A percentile compares a stretch with the other conserved stretches of the same genome.
Conservation (phyloP, 306 rosid genomes). For the Vigna nakashimae region DNA sequence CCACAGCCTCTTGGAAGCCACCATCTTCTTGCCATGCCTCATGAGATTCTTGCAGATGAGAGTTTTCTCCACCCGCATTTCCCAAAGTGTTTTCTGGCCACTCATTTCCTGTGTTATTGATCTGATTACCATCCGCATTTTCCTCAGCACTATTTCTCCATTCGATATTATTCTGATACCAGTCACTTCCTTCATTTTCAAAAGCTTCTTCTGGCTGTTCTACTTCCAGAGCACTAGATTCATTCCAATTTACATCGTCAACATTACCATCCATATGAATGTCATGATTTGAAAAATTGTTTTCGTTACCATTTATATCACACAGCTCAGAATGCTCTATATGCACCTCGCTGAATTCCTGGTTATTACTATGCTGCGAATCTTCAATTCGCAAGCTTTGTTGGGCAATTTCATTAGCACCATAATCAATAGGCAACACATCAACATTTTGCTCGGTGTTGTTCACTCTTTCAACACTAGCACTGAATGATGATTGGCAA, state of each 20-base stretch:
- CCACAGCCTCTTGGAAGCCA: slow-evolving; percentile 77
- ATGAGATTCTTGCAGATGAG: slow-evolving; percentile 61
- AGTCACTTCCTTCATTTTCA: slow-evolving; percentile 55
- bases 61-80: slow-evolving; percentile 58
- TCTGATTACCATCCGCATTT: slow-evolving; percentile 53
- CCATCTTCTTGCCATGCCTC: slow-evolving; percentile 73
- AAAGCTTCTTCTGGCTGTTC: slow-evolving; percentile 56
- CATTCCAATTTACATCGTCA: slow-evolving; percentile 53
- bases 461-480: slow-evolving; percentile 46
- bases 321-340: slow-evolving; percentile 53
- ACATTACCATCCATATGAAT: slow-evolving; percentile 44
- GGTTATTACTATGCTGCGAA: slow-evolving; percentile 47
- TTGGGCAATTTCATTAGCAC: slow-evolving; percentile 38
- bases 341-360: slow-evolving; percentile 47
- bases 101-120: slow-evolving; percentile 51
- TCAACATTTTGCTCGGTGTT: slow-evolving; percentile 48
- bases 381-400: slow-evolving; percentile 48
- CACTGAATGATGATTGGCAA: slow-evolving; percentile 40
- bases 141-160: slow-evolving; percentile 52
- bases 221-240: slow-evolving; percentile 53
- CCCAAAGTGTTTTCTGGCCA: slow-evolving; percentile 61
- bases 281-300: slow-evolving; percentile 33
- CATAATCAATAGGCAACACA: slow-evolving; percentile 44
- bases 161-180: slow-evolving; percentile 57
- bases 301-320: slow-evolving; percentile 43